Evolutionary conservation across 441 rosid genomes (phyloP).

Genomic region (Pelargonium myrrhifolium): DNA sequence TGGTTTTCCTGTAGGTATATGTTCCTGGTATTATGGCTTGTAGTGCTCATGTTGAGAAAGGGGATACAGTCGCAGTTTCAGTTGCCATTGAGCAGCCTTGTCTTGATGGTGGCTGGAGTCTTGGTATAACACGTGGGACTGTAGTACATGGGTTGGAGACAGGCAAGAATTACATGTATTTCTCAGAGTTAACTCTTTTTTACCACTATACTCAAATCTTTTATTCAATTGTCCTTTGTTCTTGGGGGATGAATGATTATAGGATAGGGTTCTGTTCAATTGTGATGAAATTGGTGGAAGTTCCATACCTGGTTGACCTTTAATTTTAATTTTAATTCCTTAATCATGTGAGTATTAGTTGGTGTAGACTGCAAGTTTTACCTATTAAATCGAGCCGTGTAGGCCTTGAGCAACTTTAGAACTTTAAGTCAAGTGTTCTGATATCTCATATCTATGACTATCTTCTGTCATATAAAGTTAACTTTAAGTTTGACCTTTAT

Average conservation of each 20-base stretch:
- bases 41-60: slow-evolving; percentile 91
- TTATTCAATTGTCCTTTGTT: background rate
- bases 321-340: background rate
- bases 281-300: background rate
- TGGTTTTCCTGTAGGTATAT: slow-evolving; percentile 52
- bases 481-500: too few species aligned
- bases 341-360: background rate
- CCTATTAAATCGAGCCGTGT: slow-evolving; percentile 1
- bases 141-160: slow-evolving; percentile 69
- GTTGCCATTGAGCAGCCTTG: slow-evolving; percentile 74
- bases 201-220: slow-evolving; percentile 1
- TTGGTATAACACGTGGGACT: slow-evolving; percentile 83
- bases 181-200: slow-evolving; percentile 7
- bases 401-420: background rate
- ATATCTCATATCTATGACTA: slow-evolving; percentile 1
- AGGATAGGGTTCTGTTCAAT: background rate
- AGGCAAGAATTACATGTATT: slow-evolving; percentile 38
- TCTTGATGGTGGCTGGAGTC: slow-evolving; percentile 64
- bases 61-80: slow-evolving; percentile 85
- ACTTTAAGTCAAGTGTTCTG: background rate
- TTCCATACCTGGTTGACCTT: background rate
- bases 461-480: background rate
- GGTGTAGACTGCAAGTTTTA: background rate
- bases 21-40: slow-evolving; percentile 97
- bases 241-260: background rate